Conservation (phyloP, 2,329 filamentous ascomycete species). For the Hypoxylon sp. region DNA sequence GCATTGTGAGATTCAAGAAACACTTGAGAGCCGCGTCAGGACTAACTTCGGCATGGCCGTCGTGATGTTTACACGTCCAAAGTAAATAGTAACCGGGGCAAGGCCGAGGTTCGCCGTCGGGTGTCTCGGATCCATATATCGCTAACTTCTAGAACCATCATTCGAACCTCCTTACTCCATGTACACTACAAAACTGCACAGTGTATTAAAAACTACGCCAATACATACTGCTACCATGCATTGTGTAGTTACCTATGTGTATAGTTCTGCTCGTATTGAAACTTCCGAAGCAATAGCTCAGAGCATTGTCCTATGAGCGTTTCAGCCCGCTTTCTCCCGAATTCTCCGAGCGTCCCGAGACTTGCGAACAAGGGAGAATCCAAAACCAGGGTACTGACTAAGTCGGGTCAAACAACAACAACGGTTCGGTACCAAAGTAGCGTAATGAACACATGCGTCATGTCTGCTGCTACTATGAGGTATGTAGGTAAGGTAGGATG, state of each 20-base stretch:
- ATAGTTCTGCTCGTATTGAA: not conserved
- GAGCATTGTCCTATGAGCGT: not conserved
- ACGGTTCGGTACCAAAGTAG: not conserved
- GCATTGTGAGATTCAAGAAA: not conserved
- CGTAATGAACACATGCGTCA: not conserved
- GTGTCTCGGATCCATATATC: not conserved
- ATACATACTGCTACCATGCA: not conserved
- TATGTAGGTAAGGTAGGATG: not conserved
- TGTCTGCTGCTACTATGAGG: no score
- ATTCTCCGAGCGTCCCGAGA: not conserved
- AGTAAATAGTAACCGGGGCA: not conserved
- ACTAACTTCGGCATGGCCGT: not conserved
- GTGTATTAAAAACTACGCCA: not conserved
- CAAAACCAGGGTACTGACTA: conserved; percentile 5
- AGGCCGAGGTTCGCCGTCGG: not conserved
- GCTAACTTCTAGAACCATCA: not conserved
- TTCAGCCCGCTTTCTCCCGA: conserved; percentile 15
- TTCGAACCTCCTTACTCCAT: not conserved
- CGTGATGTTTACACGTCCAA: not conserved
- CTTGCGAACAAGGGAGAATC: not conserved
- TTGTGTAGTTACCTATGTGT: conserved; percentile 1
- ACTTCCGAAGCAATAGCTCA: not conserved
- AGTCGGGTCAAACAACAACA: conserved; percentile 16
- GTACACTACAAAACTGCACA: conserved; percentile 4
- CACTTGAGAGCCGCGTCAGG: not conserved